Conservation (phyloP, 2,329 filamentous ascomycete species). For the Neoarthrinium moseri region DNA sequence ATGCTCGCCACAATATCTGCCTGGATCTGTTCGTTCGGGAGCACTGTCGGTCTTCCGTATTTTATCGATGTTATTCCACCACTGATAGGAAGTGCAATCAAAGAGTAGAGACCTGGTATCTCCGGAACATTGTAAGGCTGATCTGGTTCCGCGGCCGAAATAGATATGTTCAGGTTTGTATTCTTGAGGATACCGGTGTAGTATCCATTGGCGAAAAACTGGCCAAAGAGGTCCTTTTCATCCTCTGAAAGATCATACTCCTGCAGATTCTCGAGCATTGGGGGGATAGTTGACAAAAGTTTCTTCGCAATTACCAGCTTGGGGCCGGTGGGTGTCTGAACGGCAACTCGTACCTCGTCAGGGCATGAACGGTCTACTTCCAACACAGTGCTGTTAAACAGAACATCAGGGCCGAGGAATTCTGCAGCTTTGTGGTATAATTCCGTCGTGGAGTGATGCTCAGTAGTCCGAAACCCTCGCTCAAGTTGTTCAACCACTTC, state of each 20-base stretch:
- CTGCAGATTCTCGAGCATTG: conserved; percentile 30
- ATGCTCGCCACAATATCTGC: not conserved
- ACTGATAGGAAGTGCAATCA: too few species aligned
- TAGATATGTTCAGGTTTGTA: conserved; percentile 28
- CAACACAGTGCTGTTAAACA: conserved; percentile 11
- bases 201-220: conserved; percentile 36
- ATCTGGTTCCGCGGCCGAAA: not conserved
- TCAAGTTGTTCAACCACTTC: not conserved
- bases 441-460: conserved; percentile 4
- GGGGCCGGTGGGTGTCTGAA: conserved; percentile 26
- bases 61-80: not conserved
- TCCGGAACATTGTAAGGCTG: not conserved
- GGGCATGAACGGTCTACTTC: conserved; percentile 7
- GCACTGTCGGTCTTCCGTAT: not conserved
- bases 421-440: conserved; percentile 10
- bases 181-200: conserved; percentile 36
- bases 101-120: not conserved
- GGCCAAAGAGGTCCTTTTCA: conserved; percentile 34
- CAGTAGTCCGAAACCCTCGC: conserved; percentile 5
- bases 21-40: not conserved
- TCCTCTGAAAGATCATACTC: conserved; percentile 32
- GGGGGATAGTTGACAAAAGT: conserved; percentile 41
- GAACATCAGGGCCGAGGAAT: conserved; percentile 10
- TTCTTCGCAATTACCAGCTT: conserved; percentile 35
- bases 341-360: conserved; percentile 24